Percentiles rank a stretch among this genome's conserved stretches.
Conservation (phyloP, 495 filamentous ascomycete species). For the Lasiosphaeria ovina region DNA sequence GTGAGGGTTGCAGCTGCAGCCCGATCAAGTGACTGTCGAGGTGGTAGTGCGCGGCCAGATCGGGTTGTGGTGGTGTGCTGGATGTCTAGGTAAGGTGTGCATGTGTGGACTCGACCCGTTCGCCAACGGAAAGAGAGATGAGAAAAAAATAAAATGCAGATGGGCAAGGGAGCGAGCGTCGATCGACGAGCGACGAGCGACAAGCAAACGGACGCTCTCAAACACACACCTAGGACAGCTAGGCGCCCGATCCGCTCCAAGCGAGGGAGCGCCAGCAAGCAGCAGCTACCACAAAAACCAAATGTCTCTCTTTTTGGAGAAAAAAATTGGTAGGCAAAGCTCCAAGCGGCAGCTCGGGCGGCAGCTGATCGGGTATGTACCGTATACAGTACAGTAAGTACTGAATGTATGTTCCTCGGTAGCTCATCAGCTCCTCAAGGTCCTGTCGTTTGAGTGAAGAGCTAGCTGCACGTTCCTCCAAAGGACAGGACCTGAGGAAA, state of each 20-base stretch:
- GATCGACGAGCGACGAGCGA: no score
- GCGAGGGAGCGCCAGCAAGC: background rate
- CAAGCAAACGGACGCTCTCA: no score
- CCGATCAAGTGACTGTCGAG: slow-evolving; percentile 33
- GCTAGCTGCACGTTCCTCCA: background rate
- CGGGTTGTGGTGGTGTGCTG: slow-evolving; percentile 8
- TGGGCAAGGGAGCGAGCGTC: no score
- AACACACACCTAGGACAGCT: no score
- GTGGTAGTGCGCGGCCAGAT: slow-evolving; percentile 27
- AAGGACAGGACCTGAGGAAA: background rate
- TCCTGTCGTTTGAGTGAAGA: background rate
- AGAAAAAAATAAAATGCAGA: no score
- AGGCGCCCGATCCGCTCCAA: no score
- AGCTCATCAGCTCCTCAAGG: background rate
- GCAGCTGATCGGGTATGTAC: no score
- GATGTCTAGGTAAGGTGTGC: background rate
- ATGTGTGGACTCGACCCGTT: no score
- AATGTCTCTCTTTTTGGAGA: background rate
- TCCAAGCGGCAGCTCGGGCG: no score
- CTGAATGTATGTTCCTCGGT: background rate
- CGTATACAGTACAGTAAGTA: no score
- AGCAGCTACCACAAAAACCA: background rate
- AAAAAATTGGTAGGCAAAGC: no score
- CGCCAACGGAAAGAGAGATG: no score
- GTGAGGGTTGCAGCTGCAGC: slow-evolving; percentile 32